Conservation (phyloP, 192 early-diverging fungal genomes). For the Umbelopsis ramanniana region DNA sequence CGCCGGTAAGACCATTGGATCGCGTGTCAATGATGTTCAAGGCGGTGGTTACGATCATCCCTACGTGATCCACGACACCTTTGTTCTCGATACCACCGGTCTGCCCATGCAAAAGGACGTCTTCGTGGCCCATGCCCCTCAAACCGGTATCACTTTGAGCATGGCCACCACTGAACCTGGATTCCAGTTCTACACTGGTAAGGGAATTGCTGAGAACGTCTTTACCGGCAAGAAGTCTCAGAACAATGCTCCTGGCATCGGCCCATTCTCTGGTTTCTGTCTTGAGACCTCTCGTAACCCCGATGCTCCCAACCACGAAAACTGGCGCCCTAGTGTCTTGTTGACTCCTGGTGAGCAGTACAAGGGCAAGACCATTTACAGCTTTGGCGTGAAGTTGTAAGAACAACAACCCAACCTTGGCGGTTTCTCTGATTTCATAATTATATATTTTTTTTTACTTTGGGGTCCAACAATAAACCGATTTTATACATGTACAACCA, state of each 20-base stretch:
- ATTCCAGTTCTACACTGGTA: slow-evolving; percentile 87
- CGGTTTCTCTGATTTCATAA: too few species aligned
- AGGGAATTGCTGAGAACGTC: slow-evolving; percentile 60
- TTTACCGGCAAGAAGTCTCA: slow-evolving; percentile 47
- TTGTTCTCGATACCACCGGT: slow-evolving; percentile 28
- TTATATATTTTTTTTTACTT: too few species aligned
- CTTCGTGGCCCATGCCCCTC: slow-evolving; percentile 53
- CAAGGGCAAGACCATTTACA: slow-evolving; percentile 51
- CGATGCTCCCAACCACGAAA: slow-evolving; percentile 64
- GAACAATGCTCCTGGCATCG: slow-evolving; percentile 45
- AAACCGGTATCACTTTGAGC: slow-evolving; percentile 65
- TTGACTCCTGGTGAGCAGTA: slow-evolving; percentile 56
- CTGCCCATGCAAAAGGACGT: slow-evolving; percentile 37
- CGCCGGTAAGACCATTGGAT: slow-evolving; percentile 44
- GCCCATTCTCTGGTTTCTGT: slow-evolving; percentile 69
- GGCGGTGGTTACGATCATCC: slow-evolving; percentile 85
- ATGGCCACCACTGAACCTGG: slow-evolving; percentile 73
- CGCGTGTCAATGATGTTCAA: slow-evolving; percentile 55
- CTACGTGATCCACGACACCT: slow-evolving; percentile 55
- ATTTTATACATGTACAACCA: neutral
- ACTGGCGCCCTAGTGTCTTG: slow-evolving; percentile 58
- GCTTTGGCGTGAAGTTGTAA: slow-evolving; percentile 37
- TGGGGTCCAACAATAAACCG: too few species aligned
- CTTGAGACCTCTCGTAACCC: slow-evolving; percentile 65
- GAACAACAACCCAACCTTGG: too few species aligned